Conservation (phyloP, 1,139 yeast genomes). For the Blastobotrys persicus region DNA sequence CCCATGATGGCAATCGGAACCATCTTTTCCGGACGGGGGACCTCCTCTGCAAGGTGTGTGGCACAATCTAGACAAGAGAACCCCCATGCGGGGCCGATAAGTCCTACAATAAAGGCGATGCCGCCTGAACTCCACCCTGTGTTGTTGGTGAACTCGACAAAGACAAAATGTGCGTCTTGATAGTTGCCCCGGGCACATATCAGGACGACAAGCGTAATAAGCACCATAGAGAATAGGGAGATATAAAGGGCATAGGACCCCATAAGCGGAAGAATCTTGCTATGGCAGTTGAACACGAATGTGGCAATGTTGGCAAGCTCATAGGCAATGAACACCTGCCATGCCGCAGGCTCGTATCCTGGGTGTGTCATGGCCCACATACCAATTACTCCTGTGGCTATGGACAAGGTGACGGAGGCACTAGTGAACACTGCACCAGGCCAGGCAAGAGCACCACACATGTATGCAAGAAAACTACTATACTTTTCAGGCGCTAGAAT, state of each 20-base stretch:
- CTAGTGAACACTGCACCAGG: conserved; percentile 31
- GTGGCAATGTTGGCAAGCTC: conserved; percentile 35
- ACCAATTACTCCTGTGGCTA: conserved; percentile 24
- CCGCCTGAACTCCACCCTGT: conserved; percentile 57
- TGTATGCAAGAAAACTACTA: conserved; percentile 49
- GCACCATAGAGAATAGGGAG: conserved; percentile 48
- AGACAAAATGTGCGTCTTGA: conserved; percentile 49
- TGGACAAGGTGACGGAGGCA: conserved; percentile 30
- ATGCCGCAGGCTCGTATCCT: conserved; percentile 37
- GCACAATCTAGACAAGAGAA: conserved; percentile 60
- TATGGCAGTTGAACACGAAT: conserved; percentile 39
- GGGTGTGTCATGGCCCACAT: conserved; percentile 22
- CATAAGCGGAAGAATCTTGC: conserved; percentile 37
- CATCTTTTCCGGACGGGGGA: conserved; percentile 47
- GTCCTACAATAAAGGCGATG: conserved; percentile 57
- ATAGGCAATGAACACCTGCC: conserved; percentile 54
- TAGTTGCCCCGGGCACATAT: conserved; percentile 48
- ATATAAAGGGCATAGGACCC: conserved; percentile 48
- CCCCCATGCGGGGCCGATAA: conserved; percentile 59
- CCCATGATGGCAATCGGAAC: conserved; percentile 58
- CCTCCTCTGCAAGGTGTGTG: conserved; percentile 61
- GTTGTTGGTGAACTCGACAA: conserved; percentile 48
- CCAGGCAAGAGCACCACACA: conserved; percentile 56
- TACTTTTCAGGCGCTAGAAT: conserved; percentile 51
- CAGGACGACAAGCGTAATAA: conserved; percentile 49